Base-by-base conservation (phyloP, 176 grass and related monocot genomes). In the Musa itinerans region DNA sequence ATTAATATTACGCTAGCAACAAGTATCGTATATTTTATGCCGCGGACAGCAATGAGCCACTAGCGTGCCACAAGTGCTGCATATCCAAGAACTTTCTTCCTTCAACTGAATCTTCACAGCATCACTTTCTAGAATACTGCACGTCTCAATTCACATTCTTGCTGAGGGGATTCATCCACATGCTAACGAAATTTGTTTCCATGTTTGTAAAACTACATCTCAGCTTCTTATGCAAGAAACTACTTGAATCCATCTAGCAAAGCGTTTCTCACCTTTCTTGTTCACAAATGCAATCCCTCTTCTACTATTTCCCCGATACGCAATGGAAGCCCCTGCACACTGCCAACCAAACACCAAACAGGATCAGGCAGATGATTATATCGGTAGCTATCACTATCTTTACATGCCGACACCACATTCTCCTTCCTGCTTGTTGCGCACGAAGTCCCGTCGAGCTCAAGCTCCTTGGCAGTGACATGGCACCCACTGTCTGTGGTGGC, bases 291-390 rank as follows among this genome's bases (percentile, higher is more conserved):
- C 9, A 61, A 61, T 71, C 53, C 10, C 7, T 57, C n/a, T 34
- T 59, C 62, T 50, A 27, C 52, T 53, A 78, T 78, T 55, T 57
- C 14, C 77, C 29, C 11, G 86, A 89, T 27, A 97, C 78, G 52
- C 94, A 98, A 76, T 72, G 66, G 77, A 98, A 98, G 48, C 94
- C 94, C 63, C 85, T 80, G 72, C 94, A 98, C 55, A 98, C 82
- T 0, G 81, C 88, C 52, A 98, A 54, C 94, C 94, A 98, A 63
- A 87, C 71, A 14, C 49, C 81, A 56, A 98, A 93, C 77, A 98
- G 27, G 12, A 86, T 54, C 81, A 98, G 13, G 71, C 94, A 98
- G 54, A 98, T 53, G 80, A 80, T 10, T 26, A 78, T 74, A 50
- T 98, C 84, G 2, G 86, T n/a, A 7, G 76, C 7, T 50, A 98